Evolutionary conservation across 2,329 filamentous ascomycete genomes (phyloP), one percentile per base, ranked within the genome.

Genomic region (Colletotrichum sp.): DNA sequence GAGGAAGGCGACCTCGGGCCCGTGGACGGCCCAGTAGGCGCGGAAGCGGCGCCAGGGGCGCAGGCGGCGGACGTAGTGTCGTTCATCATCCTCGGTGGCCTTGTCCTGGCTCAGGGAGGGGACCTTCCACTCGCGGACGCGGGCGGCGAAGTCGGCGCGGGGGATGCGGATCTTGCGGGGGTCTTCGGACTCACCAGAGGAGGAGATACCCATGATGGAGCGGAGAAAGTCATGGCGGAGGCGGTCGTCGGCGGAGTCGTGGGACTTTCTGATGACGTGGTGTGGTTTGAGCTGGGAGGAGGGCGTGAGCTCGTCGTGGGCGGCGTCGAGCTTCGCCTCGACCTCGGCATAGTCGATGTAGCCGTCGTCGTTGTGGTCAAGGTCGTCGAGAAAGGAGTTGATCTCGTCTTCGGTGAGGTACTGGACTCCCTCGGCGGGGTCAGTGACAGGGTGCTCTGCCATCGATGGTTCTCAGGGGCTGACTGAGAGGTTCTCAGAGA

Each of bases 21-120:
- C 90, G 69, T 89, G 86, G 2, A 92, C 89, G 16, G 88, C 88
- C 89, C 89, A 91, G 79, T 89, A 90, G 0, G 90, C 88, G 26
- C 89, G 85, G 3, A 88, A 75, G 30, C 87, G 84, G 73, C 90
- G 85, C 80, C 85, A 87, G 2, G 85, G 80, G 0, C 87, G 83
- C 72, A 91, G 84, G 1, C 84, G 83, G 60, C 85, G 85, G 78
- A 89, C 79, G 76, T 89, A 89, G 12, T 86, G 84, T 67, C 87
- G 84, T 21, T 89, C 86, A 8, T 89, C 85, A 26, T 88, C 82
- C 21, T 87, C 85, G 36, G 88, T 85, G 70, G 87, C 86, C 77
- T 87, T 86, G 49, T 88, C 87, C 72, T 88, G 86, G 60, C 88
- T 83, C 34, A 89, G 79, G 0, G 87, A 88, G 0, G 88, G 88